Conservation (phyloP, 192 early-diverging fungal species). For the Coemansia asiatica region DNA sequence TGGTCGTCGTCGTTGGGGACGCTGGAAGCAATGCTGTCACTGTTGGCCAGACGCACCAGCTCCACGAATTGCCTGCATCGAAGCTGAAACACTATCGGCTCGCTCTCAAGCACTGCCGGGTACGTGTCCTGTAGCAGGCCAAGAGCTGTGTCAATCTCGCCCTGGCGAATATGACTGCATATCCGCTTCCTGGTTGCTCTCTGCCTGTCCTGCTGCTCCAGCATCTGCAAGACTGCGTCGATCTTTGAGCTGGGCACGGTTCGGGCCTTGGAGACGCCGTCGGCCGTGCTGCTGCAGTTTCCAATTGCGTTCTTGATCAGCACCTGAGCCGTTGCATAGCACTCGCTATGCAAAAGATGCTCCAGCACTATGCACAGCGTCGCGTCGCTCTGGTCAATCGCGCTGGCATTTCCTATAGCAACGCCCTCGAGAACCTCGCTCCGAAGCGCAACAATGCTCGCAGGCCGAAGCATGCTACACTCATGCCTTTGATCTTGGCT, state of each 20-base stretch:
- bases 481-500: not conserved
- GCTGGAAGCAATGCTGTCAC: conserved; percentile 32
- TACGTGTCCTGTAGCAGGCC: conserved; percentile 65
- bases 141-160: conserved; percentile 77
- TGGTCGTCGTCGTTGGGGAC: conserved; percentile 41
- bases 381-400: conserved; percentile 18
- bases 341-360: conserved; percentile 85
- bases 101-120: conserved; percentile 67
- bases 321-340: conserved; percentile 70
- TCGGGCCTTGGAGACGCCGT: not conserved
- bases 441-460: conserved; percentile 5
- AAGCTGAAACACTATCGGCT: conserved; percentile 72
- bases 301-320: conserved; percentile 57
- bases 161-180: conserved; percentile 60
- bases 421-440: conserved; percentile 4
- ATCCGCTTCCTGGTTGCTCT: conserved; percentile 50
- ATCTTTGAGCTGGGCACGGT: not conserved
- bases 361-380: conserved; percentile 63
- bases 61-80: conserved; percentile 87
- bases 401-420: not conserved
- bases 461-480: not conserved
- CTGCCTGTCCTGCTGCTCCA: conserved; percentile 37
- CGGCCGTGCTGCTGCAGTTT: conserved; percentile 8
- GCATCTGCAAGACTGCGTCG: conserved; percentile 19
- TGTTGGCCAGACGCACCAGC: conserved; percentile 61